phyloP scores from a whole-genome alignment of 164 flowering plant genomes.

The Nymphaea thermarum region DNA sequence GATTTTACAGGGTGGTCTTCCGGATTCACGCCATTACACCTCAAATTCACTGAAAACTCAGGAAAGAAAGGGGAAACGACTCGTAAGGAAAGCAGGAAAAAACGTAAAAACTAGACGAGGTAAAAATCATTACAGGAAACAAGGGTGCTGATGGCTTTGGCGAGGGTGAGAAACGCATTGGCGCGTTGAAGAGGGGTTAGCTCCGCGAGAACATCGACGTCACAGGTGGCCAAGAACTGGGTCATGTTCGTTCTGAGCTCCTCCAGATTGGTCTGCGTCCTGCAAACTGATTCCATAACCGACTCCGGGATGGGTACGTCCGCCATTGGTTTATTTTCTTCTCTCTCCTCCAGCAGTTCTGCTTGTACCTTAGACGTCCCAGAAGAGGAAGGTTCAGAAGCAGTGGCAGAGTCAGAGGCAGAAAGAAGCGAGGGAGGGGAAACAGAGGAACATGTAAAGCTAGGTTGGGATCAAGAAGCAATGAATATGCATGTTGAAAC shows the following conservation, averaged over 20 bases:
- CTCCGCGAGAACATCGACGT: slow-evolving; percentile 42
- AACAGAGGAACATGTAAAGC: too few species aligned
- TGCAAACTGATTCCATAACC: slow-evolving; percentile 37
- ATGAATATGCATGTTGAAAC: too few species aligned
- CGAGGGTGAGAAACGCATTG: slow-evolving; percentile 44
- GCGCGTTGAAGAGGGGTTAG: slow-evolving; percentile 70
- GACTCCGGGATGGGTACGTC: slow-evolving; percentile 42
- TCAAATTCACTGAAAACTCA: slow-evolving; percentile 52
- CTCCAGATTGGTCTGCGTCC: slow-evolving; percentile 32
- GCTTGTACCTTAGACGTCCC: not conserved
- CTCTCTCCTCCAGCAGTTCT: slow-evolving; percentile 2
- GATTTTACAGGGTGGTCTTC: slow-evolving; percentile 70
- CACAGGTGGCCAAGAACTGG: slow-evolving; percentile 34
- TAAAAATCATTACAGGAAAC: not conserved
- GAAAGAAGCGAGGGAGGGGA: too few species aligned
- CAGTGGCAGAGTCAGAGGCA: not conserved
- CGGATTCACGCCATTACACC: slow-evolving; percentile 63
- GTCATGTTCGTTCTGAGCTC: slow-evolving; percentile 31
- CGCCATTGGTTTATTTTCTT: slow-evolving; percentile 5
- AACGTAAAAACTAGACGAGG: not conserved
- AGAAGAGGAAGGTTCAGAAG: not conserved
- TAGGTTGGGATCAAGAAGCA: too few species aligned
- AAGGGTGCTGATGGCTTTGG: slow-evolving; percentile 37
- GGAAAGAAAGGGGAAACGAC: slow-evolving; percentile 1
- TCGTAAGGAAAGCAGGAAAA: not conserved